Evolutionary conservation across 768 basidiomycete genomes (phyloP), one percentile per base, ranked within the genome.

Genomic region (Clitopilus passeckerianus): DNA sequence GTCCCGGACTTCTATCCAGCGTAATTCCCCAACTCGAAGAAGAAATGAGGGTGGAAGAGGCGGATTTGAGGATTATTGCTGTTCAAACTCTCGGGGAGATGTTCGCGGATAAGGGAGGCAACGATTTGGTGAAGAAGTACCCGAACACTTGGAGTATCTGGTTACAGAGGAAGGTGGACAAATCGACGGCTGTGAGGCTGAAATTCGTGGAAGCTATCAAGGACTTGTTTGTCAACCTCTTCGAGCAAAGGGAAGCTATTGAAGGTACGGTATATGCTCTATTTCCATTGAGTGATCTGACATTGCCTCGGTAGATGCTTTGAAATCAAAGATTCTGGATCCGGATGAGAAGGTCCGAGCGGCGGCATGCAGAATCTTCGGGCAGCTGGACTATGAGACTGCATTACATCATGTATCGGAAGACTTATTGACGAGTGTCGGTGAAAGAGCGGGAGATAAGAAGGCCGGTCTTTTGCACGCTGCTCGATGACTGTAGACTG

Each of bases 21-120:
- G 94, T 98, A 53, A 87, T 98, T 23, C 95, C 96, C 0, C 90
- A 94, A 59, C 83, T 98, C 16, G 95, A 96, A 69, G 91, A 95
- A 63, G 93, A 97, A 66, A 78, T 98, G 5, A 84, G 86, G 22
- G 86, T 89, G 3, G 91, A 93, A 63, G 84, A 90, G 35, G 67
- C 86, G 1, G 78, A 81, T 30, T 76, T 95, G 2, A 82, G 97
- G 34, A 66, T 85, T 15, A 83, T 97, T 63, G 91, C 89, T n/a
- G 94, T 94, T 0, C 85, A 90, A 64, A 88, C 86, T 0, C 80
- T 98, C 0, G 97, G 95, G 0, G 86, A 89, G 61, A 96, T 99
- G 90, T 96, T 91, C 67, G 86, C 86, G 0, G 90, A 91, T 59
- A 87, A 85, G 70, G 81, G 80, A 9, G 89, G 86, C 5, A 71